These are phyloP conservation scores for Chalaropsis ovoidea DNA, from an alignment of 2,329 filamentous ascomycete species.

Conservation along the genomic window DNA sequence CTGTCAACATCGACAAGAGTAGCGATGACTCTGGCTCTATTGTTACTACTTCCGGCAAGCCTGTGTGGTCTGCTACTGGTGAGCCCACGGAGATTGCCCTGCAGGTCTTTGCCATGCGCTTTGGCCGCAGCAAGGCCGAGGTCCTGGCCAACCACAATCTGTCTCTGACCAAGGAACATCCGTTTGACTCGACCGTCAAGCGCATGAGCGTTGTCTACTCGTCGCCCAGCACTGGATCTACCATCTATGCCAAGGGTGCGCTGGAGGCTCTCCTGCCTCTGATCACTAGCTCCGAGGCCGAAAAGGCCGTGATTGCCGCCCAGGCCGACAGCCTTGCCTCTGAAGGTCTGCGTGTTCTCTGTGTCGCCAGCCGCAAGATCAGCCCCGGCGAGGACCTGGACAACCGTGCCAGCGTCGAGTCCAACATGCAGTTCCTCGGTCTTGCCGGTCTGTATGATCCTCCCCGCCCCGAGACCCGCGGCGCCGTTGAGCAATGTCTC, in stretches of 20 bases:
- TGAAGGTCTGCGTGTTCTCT: slow-evolving; percentile 58
- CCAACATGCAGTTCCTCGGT: slow-evolving; percentile 53
- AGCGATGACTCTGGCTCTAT: slow-evolving; percentile 20
- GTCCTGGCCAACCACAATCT: slow-evolving; percentile 35
- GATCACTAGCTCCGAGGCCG: slow-evolving; percentile 39
- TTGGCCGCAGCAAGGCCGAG: slow-evolving; percentile 42
- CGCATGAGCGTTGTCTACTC: slow-evolving; percentile 62
- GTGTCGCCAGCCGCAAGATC: slow-evolving; percentile 48
- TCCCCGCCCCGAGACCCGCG: slow-evolving; percentile 55
- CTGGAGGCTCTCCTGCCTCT: slow-evolving; percentile 48
- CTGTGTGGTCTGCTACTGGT: slow-evolving; percentile 49
- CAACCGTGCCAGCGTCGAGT: slow-evolving; percentile 47
- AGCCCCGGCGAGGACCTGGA: slow-evolving; percentile 33
- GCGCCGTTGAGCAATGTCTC: slow-evolving; percentile 49
- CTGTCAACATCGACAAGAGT: slow-evolving; percentile 37
- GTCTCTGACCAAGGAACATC: slow-evolving; percentile 52
- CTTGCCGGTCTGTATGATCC: slow-evolving; percentile 64
- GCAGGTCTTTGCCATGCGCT: slow-evolving; percentile 62
- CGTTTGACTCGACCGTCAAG: slow-evolving; percentile 64
- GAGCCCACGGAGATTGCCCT: slow-evolving; percentile 66
- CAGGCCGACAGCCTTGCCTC: slow-evolving; percentile 48
- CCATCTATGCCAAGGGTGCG: slow-evolving; percentile 50
- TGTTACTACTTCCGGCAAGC: slow-evolving; percentile 26
- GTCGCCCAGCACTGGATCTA: slow-evolving; percentile 32
- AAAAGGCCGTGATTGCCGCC: slow-evolving; percentile 39